These are phyloP conservation scores for Gastrolobium villosum DNA, from an alignment of 306 rosid genomes.

Conservation along the genomic window DNA sequence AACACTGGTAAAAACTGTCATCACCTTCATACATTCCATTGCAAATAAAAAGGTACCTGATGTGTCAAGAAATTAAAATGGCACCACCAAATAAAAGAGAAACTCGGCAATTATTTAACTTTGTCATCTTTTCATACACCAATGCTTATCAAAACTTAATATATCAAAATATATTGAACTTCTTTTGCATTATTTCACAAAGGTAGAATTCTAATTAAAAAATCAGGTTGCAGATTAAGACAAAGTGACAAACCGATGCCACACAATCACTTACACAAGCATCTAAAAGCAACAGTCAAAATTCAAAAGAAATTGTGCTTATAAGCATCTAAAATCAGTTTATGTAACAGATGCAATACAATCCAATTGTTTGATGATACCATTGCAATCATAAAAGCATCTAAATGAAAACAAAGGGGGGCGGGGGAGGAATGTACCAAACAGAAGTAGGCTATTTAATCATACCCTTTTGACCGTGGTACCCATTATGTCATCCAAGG, in stretches of 20 bases:
- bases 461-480: conserved; percentile 79
- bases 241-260: conserved; percentile 16
- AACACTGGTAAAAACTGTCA: no score
- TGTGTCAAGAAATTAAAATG: conserved; percentile 1
- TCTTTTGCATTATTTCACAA: neutral
- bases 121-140: neutral
- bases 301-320: neutral
- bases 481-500: conserved; percentile 75
- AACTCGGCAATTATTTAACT: neutral
- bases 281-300: conserved; percentile 29
- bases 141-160: neutral
- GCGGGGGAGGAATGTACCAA: conserved; percentile 5
- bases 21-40: conserved; percentile 11
- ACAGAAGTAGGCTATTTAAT: conserved; percentile 40
- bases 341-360: neutral
- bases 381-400: conserved; percentile 24
- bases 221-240: conserved; percentile 15
- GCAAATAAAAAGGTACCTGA: neutral
- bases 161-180: neutral
- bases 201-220: neutral
- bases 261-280: neutral
- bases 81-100: neutral
- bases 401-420: neutral
- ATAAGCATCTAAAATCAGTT: conserved; percentile 7
- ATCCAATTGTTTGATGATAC: conserved; percentile 6